Evolutionary conservation across 768 basidiomycete species (phyloP).

Genomic region (Rhodotorula diobovata): DNA sequence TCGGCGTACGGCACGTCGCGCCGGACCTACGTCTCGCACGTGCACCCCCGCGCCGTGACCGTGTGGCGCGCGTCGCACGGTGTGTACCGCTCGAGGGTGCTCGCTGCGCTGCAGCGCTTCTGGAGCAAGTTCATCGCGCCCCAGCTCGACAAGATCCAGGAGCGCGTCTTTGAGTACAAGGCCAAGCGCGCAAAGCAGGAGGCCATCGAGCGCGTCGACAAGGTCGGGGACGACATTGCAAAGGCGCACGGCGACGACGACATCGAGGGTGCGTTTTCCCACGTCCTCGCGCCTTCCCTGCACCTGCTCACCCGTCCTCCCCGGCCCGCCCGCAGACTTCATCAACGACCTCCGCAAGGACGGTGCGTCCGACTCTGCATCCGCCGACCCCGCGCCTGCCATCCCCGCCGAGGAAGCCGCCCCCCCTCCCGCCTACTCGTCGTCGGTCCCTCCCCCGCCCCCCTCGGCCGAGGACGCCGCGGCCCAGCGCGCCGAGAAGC

Average conservation of each 20-base stretch:
- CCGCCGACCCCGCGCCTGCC: neutral
- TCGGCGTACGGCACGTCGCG: slow-evolving; percentile 30
- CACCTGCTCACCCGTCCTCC: too few relatives aligned
- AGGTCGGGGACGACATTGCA: slow-evolving; percentile 29
- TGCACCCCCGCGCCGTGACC: slow-evolving; percentile 35
- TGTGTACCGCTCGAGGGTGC: slow-evolving; percentile 27
- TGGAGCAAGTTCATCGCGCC: slow-evolving; percentile 42
- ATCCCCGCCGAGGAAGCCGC: slow-evolving; percentile 6
- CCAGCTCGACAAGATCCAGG: slow-evolving; percentile 43
- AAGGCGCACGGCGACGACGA: slow-evolving; percentile 21
- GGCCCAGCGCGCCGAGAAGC: slow-evolving; percentile 33
- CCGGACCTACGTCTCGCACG: slow-evolving; percentile 33
- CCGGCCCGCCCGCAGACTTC: slow-evolving; percentile 14
- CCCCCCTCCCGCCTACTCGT: slow-evolving; percentile 26
- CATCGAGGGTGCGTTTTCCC: slow-evolving; percentile 19
- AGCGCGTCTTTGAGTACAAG: slow-evolving; percentile 42
- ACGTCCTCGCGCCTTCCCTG: neutral
- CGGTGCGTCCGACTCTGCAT: neutral
- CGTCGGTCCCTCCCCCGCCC: slow-evolving; percentile 14
- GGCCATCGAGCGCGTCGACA: slow-evolving; percentile 32
- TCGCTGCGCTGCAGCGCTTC: slow-evolving; percentile 38
- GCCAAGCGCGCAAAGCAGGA: slow-evolving; percentile 33
- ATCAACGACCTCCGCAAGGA: slow-evolving; percentile 34
- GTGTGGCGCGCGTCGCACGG: neutral
- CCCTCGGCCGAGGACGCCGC: slow-evolving; percentile 27